Percentiles rank a stretch among this genome's conserved stretches.
Conservation (phyloP, 768 basidiomycete species). For the Calocera viscosa region DNA sequence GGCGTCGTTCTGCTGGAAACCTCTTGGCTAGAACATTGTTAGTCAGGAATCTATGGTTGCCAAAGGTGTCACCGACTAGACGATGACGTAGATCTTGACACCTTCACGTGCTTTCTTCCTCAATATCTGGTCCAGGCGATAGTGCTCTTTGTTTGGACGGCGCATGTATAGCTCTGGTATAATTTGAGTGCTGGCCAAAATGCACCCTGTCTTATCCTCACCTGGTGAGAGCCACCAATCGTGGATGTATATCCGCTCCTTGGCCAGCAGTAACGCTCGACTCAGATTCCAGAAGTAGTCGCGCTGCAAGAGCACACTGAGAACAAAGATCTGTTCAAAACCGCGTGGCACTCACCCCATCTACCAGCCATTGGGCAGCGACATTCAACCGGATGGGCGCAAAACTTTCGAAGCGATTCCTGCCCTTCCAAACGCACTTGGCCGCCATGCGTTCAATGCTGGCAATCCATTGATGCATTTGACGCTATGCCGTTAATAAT, state of each 20-base stretch:
- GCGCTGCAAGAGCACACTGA: constrained; percentile 38
- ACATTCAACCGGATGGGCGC: constrained; percentile 87
- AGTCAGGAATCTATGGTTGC: background rate
- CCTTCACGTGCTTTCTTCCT: constrained; percentile 89
- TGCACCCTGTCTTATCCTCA: constrained; percentile 23
- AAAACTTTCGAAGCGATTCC: constrained; percentile 87
- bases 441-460: constrained; percentile 70
- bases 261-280: constrained; percentile 77
- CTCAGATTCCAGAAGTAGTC: constrained; percentile 99
- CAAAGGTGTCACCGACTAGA: constrained; percentile 51
- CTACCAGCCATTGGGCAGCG: constrained; percentile 94
- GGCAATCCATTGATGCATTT: constrained; percentile 96
- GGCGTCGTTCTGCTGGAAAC: constrained; percentile 92
- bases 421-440: constrained; percentile 61
- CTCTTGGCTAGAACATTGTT: constrained; percentile 52
- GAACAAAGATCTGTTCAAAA: constrained; percentile 9
- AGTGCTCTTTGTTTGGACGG: constrained; percentile 69
- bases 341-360: constrained; percentile 53
- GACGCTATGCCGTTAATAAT: constrained; percentile 41
- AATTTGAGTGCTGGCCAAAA: constrained; percentile 10
- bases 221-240: constrained; percentile 97
- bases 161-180: constrained; percentile 66
- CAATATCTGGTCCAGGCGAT: constrained; percentile 74
- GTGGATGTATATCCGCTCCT: constrained; percentile 83
- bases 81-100: constrained; percentile 88